Evolutionary conservation across 2,329 filamentous ascomycete genomes (phyloP), one percentile per base, ranked within the genome.

Genomic region (Stachybotrys echinatus): DNA sequence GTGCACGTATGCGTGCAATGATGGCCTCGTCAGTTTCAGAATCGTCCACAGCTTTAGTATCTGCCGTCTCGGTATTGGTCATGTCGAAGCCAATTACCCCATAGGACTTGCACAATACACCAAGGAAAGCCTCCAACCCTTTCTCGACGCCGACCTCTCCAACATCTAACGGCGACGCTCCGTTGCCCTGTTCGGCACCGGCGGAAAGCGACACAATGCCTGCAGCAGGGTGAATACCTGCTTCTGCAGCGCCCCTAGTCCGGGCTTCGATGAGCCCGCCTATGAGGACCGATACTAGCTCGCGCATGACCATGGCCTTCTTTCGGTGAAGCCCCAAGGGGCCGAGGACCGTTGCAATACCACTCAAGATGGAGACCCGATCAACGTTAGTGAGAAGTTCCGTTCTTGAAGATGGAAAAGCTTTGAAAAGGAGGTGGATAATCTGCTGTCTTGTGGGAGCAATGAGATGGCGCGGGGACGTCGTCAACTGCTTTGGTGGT

Each of bases 191-290:
- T 1, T 75, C 74, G 50, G 71, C 73, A 3, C 72, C 67, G 12
- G 80, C 73, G 55, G 84, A 87, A 23, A 94, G 72, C 12, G 86
- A 85, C 22, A 90, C 85, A 47, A 96, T 73, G 0, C 90, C 92
- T 10, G 92, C 90, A 18, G 92, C 92, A 39, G 94, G 94, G 69
- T 97, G 92, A 34, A 99, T 89, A 4, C 92, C 94, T 61, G 94
- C 89, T 63, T 97, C 94, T n/a, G 94, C 92, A 39, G 94, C 94
- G 27, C 92, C 92, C 45, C 92, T 80, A 44, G 95, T 96, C 38
- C 94, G 82, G 17, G 94, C 94, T 67, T 96, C 90, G 5, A 96
- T 86, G 8, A 99, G 76, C 3, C 89, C 91, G 31, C 85, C 86
- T 48, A 95, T 89, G 39, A 97, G 76, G 17, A 91, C 84, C 4